A percentile compares a stretch with the other conserved stretches of the same genome.
Conservation (phyloP, 164 flowering plant genomes). For the Chimonanthus salicifolius region DNA sequence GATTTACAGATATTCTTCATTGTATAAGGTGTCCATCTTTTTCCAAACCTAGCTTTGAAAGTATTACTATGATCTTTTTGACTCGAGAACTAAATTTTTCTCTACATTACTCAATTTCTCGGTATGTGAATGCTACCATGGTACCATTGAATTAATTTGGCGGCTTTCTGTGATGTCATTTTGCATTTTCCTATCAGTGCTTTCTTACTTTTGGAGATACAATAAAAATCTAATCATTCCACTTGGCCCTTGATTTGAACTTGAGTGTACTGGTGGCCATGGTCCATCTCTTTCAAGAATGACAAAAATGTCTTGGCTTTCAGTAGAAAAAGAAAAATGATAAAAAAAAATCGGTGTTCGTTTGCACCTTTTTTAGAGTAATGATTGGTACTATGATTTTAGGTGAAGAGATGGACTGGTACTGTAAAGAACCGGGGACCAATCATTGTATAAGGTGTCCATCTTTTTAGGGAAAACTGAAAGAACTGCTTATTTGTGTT, state of each 20-base stretch:
- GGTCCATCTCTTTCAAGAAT: background rate
- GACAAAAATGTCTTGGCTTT: background rate
- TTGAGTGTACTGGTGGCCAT: background rate
- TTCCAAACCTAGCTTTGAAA: background rate
- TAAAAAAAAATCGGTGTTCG: too few relatives aligned
- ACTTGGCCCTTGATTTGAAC: background rate
- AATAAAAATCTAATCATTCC: background rate
- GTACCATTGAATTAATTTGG: too few relatives aligned
- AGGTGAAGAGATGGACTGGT: background rate
- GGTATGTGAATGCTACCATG: background rate
- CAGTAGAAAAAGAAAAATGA: background rate
- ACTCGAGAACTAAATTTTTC: background rate
- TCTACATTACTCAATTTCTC: background rate
- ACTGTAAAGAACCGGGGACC: too few relatives aligned
- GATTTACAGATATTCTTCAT: conserved; percentile 69
- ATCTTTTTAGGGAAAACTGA: too few relatives aligned
- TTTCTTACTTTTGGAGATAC: background rate
- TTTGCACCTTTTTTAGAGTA: background rate
- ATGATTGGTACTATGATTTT: background rate
- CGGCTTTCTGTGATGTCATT: background rate
- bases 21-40: conserved; percentile 44
- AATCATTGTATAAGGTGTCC: too few relatives aligned
- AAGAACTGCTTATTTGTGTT: background rate
- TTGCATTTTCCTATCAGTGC: background rate
- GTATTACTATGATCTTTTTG: background rate